Evolutionary conservation across 139 green algal species (phyloP).

Genomic region (Volvox reticuliferus): DNA sequence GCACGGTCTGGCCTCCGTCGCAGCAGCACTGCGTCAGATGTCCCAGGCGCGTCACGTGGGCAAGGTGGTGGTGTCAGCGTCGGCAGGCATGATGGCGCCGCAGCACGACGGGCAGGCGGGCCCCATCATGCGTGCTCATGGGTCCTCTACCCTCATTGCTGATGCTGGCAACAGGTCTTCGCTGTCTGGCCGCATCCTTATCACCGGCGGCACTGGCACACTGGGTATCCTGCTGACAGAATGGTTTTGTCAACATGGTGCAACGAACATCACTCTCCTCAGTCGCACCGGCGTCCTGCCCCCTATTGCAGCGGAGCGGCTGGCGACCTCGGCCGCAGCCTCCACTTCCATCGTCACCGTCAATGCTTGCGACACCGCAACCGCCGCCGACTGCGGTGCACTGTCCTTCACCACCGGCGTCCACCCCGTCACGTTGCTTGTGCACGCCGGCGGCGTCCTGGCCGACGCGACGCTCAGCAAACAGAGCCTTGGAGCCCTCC

Average conservation of each 20-base stretch:
- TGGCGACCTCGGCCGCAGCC: neutral
- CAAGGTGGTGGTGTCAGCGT: conserved; percentile 79
- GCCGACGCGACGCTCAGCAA: conserved; percentile 76
- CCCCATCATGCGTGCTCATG: neutral
- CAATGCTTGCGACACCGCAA: neutral
- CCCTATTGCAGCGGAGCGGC: neutral
- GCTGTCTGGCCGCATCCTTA: conserved; percentile 36
- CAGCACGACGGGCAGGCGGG: neutral
- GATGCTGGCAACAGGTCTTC: neutral
- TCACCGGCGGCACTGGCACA: conserved; percentile 77
- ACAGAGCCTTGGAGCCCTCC: conserved; percentile 61
- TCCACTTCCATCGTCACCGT: conserved; percentile 8
- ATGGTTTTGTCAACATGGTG: conserved; percentile 61
- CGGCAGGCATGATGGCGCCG: neutral
- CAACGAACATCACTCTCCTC: conserved; percentile 42
- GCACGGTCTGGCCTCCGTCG: conserved; percentile 54
- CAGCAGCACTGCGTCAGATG: conserved; percentile 68
- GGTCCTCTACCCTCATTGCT: neutral
- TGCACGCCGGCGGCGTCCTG: conserved; percentile 86
- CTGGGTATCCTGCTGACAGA: conserved; percentile 68
- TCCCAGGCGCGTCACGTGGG: conserved; percentile 81
- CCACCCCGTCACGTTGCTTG: conserved; percentile 51
- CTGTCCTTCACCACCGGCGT: neutral
- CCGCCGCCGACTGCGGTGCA: neutral
- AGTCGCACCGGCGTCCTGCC: conserved; percentile 26